Base-by-base conservation (phyloP, 768 basidiomycete species). In the Panaeolus papilionaceus region DNA sequence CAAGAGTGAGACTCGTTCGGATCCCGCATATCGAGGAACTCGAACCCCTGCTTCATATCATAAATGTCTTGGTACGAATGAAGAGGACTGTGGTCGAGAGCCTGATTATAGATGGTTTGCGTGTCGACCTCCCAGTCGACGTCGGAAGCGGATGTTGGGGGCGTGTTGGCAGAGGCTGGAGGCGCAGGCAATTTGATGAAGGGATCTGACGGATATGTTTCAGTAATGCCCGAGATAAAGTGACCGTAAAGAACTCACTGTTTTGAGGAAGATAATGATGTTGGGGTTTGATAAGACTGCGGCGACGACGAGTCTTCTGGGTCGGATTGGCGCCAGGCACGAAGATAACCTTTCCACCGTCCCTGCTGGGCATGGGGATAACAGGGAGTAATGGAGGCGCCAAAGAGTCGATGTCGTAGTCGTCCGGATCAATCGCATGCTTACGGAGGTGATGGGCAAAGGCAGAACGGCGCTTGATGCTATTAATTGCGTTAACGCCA, bases 381-480 rank as follows among this genome's bases (percentile, higher is more conserved):
- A 67, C 65, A 18, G 74, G 73, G 38, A 75, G 70, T 58, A 76
- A 69, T 12, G 73, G 70, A 14, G 76, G 77, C 44, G 76, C 80
- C 37, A 77, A 71, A 38, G 71, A 67, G 61, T 81, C 80, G 44
- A 83, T 71, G 38, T 80, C 67, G 37, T 79, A 62, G 6, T 68
- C 73, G 3, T 72, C 69, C 28, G 76, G 75, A 58, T 80, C 76
- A 33, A 80, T 71, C 39, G 75, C 76, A 68, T 91, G 90, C 73
- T 84, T 85, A 66, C 74, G 78, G 62, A 92, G 74, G 75, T 92
- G 90, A 3, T 75, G 74, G 28, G 78, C 77, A 68, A 90, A 92
- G 26, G 86, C 82, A 38, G 87, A 86, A 33, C 83, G 83, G 63
- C 91, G 88, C 74, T 90, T 89, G 71, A 91, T 92, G 38, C 89